phyloP scores from a whole-genome alignment of 495 filamentous ascomycete genomes.

The Cercophora newfieldiana region DNA sequence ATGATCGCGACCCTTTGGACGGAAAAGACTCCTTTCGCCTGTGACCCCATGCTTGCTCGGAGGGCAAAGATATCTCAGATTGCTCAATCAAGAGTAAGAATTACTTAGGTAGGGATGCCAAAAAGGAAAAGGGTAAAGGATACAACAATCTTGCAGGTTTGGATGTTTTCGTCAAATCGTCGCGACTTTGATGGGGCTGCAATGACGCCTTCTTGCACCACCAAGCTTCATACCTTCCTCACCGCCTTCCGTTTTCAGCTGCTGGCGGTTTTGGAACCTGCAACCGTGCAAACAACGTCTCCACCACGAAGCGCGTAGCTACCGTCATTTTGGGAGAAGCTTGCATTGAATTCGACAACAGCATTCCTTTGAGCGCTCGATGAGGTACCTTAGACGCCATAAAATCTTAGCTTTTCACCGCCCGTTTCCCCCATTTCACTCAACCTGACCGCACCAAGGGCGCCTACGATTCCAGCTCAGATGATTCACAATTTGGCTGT shows the following conservation, averaged over 20 bases:
- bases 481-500: neutral
- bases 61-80: neutral
- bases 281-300: constrained; percentile 4
- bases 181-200: neutral
- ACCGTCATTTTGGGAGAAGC: constrained; percentile 21
- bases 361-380: neutral
- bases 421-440: neutral
- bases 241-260: constrained; percentile 28
- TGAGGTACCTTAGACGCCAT: neutral
- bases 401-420: neutral
- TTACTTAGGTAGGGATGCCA: no score
- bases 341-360: neutral
- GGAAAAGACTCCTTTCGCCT: constrained; percentile 29
- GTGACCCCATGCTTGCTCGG: constrained; percentile 29
- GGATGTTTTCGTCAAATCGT: neutral
- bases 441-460: neutral
- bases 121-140: neutral
- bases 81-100: neutral
- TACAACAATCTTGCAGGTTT: neutral
- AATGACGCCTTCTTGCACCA: neutral
- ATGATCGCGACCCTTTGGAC: constrained; percentile 63
- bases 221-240: neutral
- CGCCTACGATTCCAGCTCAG: neutral
- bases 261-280: neutral
- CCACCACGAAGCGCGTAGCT: constrained; percentile 18